Conservation (phyloP, 208 protist genomes). For the Trypanosoma brucei region DNA sequence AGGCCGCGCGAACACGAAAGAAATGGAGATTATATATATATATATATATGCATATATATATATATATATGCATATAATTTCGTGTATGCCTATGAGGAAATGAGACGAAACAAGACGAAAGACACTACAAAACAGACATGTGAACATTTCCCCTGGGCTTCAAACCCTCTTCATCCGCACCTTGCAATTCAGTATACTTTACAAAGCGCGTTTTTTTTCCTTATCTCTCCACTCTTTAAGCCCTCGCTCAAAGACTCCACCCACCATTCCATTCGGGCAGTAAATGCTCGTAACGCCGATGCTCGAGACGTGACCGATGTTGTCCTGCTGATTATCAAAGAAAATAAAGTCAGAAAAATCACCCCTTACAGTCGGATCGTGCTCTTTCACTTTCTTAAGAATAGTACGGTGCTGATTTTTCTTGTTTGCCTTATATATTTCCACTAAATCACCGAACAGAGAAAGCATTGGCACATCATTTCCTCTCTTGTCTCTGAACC, state of each 20-base stretch:
- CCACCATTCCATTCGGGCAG: constrained; percentile 70
- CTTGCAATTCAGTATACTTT: neutral
- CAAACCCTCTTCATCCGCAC: too few relatives aligned
- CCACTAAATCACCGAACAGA: constrained; percentile 63
- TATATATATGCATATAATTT: too few relatives aligned
- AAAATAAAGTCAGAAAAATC: constrained; percentile 84
- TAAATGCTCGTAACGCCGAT: constrained; percentile 77
- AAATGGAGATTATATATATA: too few relatives aligned
- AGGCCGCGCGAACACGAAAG: too few relatives aligned
- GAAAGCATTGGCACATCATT: constrained; percentile 50
- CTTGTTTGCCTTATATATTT: constrained; percentile 79
- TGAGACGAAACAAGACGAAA: too few relatives aligned
- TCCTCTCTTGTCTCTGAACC: constrained; percentile 31
- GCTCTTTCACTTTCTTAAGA: constrained; percentile 29
- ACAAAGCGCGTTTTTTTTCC: constrained; percentile 10
- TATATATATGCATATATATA: too few relatives aligned
- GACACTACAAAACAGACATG: too few relatives aligned
- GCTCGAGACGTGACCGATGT: constrained; percentile 61
- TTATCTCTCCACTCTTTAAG: constrained; percentile 53
- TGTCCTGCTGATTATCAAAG: constrained; percentile 89
- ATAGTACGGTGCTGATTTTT: constrained; percentile 62
- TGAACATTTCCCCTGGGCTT: too few relatives aligned
- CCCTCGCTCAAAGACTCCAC: constrained; percentile 58
- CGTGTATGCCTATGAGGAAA: too few relatives aligned
- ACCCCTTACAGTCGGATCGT: constrained; percentile 28